Percentiles rank a stretch among this genome's conserved stretches.
Conservation (phyloP, 179 eudicot genomes). For the Amaranthus tricolor region DNA sequence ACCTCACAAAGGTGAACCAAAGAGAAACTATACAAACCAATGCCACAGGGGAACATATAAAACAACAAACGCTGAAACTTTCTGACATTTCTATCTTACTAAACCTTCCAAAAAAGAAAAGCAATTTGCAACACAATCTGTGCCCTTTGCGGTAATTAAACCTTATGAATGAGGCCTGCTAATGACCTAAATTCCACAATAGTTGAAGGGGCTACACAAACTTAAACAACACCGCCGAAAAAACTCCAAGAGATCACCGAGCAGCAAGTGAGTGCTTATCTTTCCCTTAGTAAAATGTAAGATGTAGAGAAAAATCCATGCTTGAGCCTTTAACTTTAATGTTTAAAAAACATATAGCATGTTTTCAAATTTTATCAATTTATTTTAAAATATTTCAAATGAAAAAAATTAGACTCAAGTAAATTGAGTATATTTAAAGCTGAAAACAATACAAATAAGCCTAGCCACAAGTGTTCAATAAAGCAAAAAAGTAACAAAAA, state of each 20-base stretch:
- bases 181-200: neutral
- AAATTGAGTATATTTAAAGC: too few species aligned
- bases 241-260: neutral
- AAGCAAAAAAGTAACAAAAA: too few species aligned
- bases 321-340: neutral
- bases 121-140: neutral
- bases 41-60: neutral
- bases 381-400: too few species aligned
- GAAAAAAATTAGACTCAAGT: too few species aligned
- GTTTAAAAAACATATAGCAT: neutral
- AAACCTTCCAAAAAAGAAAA: neutral
- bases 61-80: neutral
- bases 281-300: neutral
- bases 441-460: too few species aligned
- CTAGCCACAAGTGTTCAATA: too few species aligned
- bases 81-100: neutral
- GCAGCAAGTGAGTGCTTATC: neutral
- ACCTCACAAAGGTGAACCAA: neutral
- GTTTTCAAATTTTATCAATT: neutral
- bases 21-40: neutral
- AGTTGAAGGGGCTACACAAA: neutral
- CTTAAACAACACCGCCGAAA: neutral
- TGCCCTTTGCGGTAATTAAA: too few species aligned
- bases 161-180: neutral
- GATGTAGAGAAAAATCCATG: too few species aligned